These are phyloP conservation scores for Globisporangium spiculum DNA, from an alignment of 352 stramenopile species.

Conservation along the genomic window DNA sequence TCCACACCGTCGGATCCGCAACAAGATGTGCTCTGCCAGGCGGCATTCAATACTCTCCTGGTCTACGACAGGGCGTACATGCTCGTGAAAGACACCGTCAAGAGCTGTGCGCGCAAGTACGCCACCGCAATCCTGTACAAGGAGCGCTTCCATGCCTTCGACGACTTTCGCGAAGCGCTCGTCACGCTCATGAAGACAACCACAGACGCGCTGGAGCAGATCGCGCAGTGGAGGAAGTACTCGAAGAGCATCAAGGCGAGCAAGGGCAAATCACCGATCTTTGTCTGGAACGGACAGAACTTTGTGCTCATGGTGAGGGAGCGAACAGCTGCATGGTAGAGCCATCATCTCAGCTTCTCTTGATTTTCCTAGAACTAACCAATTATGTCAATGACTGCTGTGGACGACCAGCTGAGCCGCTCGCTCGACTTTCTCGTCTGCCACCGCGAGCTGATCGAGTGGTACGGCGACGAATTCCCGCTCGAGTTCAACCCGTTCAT, in stretches of 20 bases:
- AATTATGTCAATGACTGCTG: neutral
- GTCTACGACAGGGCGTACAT: constrained; percentile 38
- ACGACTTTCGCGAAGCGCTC: constrained; percentile 34
- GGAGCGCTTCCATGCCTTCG: constrained; percentile 65
- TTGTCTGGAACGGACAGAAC: constrained; percentile 57
- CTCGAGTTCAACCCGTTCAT: constrained; percentile 71
- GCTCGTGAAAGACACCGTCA: constrained; percentile 12
- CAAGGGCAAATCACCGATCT: constrained; percentile 17
- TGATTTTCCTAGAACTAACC: neutral
- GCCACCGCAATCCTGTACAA: constrained; percentile 38
- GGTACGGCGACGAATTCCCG: constrained; percentile 75
- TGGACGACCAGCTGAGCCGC: constrained; percentile 29
- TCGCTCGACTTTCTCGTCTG: constrained; percentile 51
- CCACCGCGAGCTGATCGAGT: constrained; percentile 41
- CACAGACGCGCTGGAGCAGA: constrained; percentile 33
- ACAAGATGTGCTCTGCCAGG: constrained; percentile 37
- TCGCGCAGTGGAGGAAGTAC: constrained; percentile 36
- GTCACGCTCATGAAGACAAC: constrained; percentile 30
- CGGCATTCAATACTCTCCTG: constrained; percentile 23
- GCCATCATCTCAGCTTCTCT: constrained; percentile 15
- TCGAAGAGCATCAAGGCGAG: neutral
- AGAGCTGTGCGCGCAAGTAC: constrained; percentile 33
- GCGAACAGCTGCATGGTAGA: neutral
- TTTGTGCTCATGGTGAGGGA: constrained; percentile 36
- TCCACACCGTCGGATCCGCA: constrained; percentile 7